Evolutionary conservation across 2,329 filamentous ascomycete genomes (phyloP), one percentile per base, ranked within the genome.

Genomic region (Colletotrichum sp.): DNA sequence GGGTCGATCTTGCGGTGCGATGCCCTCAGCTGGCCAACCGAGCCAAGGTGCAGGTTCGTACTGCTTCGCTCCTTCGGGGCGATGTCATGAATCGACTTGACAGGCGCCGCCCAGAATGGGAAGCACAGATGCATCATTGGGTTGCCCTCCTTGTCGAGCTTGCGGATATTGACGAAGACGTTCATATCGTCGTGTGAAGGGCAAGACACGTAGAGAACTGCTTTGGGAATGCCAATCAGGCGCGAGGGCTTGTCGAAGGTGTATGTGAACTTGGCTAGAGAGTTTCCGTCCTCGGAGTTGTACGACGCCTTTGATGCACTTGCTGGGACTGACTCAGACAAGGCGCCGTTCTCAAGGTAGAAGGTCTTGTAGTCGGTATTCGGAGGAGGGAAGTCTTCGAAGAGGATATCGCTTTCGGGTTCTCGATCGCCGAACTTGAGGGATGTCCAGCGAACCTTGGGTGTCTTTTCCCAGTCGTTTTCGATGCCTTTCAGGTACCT

Each of bases 401-500:
- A 77, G 3, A 82, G 76, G 30, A 85, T 82, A 64, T 84, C 78
- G 63, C 85, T 75, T 79, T 83, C 80, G 10, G 83, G 75, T n/a
- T 81, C 77, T 65, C 65, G 79, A 75, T 82, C 80, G 9, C 84
- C 84, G 60, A 85, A 87, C 63, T 81, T 81, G 32, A 89, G 79
- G 0, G 84, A 80, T 2, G 86, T 83, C 81, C 83, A 86, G 7
- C 88, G 84, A 2, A 89, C 86, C 34, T 81, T 81, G 1, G 88
- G 86, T 0, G 87, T 90, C 59, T 84, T 81, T 75, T 88, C 86
- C 87, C 87, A 90, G 18, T 80, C 85, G 69, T 90, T 89, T 3
- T 86, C 76, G 2, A 83, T 80, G 1, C 81, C 85, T 32, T 86
- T 86, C 18, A 89, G 81, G 72, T 86, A 90, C 2, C 78, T 80